These are phyloP conservation scores for Penicillium canescens DNA, from an alignment of 495 filamentous ascomycete species.

Conservation along the genomic window DNA sequence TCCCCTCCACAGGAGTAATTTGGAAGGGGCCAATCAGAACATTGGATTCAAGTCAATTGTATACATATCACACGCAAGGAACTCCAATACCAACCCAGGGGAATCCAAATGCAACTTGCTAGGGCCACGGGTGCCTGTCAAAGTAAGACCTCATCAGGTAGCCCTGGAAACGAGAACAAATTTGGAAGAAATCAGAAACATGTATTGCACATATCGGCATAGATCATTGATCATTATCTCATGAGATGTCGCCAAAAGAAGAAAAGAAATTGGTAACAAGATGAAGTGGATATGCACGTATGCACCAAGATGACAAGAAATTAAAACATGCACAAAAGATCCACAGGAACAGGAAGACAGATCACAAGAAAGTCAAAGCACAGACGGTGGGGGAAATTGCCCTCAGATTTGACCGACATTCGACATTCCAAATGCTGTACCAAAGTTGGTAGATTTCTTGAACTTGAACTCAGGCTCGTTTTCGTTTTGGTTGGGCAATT, in stretches of 20 bases:
- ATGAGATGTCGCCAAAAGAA: constrained; percentile 13
- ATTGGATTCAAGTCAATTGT: not conserved
- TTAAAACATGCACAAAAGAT: constrained; percentile 5
- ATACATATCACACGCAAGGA: constrained; percentile 29
- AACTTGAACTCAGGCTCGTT: constrained; percentile 59
- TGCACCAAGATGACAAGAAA: constrained; percentile 1
- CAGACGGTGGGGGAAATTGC: constrained; percentile 3
- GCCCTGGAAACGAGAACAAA: constrained; percentile 2
- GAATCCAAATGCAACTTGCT: constrained; percentile 2
- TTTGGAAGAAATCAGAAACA: constrained; percentile 5
- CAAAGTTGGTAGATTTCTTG: constrained; percentile 63
- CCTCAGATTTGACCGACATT: constrained; percentile 18
- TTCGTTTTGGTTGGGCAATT: constrained; percentile 33
- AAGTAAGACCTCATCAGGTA: not conserved
- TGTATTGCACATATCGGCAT: constrained; percentile 23
- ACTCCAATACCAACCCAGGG: constrained; percentile 17
- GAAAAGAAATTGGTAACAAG: not conserved
- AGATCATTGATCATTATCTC: constrained; percentile 29
- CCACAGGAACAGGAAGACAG: constrained; percentile 1
- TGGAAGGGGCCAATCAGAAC: not conserved
- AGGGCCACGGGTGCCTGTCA: not conserved
- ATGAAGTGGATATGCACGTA: constrained; percentile 1
- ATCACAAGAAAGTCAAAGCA: constrained; percentile 11
- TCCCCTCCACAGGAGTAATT: constrained; percentile 11
- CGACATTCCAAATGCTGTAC: constrained; percentile 47